phyloP scores from a whole-genome alignment of 352 stramenopile genomes.

The Globisporangium irregulare region DNA sequence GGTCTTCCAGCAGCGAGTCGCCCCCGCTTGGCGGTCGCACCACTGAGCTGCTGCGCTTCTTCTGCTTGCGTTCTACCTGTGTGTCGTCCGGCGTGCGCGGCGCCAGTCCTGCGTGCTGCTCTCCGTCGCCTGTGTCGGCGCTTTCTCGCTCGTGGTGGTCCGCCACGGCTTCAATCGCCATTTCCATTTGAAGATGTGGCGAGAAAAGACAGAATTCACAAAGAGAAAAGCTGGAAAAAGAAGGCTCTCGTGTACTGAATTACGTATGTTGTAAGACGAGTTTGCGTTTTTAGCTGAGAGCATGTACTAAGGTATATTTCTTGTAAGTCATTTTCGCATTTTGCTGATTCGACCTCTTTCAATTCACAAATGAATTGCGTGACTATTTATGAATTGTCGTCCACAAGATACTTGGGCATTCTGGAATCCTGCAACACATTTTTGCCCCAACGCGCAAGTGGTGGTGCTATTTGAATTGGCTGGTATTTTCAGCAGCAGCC shows the following conservation, averaged over 20 bases:
- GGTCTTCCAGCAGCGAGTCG: constrained; percentile 38
- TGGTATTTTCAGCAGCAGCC: background rate
- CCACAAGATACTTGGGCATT: background rate
- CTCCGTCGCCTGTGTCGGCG: background rate
- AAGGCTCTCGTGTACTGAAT: too few species aligned
- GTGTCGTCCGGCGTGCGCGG: background rate
- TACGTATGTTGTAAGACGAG: too few species aligned
- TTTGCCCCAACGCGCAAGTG: background rate
- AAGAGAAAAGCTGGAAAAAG: background rate
- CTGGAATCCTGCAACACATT: background rate
- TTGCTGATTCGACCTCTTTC: background rate
- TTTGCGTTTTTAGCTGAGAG: too few species aligned
- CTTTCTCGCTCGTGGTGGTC: background rate
- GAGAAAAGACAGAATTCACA: constrained; percentile 3
- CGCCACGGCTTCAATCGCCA: constrained; percentile 1
- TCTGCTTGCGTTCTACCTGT: background rate
- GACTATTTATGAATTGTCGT: background rate
- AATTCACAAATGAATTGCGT: background rate
- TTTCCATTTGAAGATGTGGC: constrained; percentile 7
- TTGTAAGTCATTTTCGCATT: background rate
- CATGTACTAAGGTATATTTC: background rate
- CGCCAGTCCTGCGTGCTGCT: background rate
- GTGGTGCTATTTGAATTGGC: background rate
- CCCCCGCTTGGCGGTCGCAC: constrained; percentile 7
- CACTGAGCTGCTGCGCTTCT: background rate